Evolutionary conservation across 2,329 filamentous ascomycete species (phyloP), one percentile per base, ranked within the genome.

Genomic region (Zymoseptoria tritici): DNA sequence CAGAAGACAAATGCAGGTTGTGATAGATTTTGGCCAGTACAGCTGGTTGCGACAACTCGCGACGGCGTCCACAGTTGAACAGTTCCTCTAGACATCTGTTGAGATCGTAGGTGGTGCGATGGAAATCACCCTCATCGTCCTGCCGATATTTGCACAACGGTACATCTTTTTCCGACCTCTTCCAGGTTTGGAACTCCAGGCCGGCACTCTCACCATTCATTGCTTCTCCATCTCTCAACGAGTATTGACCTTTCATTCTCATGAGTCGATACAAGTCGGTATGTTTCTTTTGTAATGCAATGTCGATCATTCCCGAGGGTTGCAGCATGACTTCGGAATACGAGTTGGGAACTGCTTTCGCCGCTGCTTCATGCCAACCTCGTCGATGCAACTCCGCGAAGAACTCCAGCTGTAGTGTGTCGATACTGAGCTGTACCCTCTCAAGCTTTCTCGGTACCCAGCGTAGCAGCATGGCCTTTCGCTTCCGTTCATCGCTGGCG

Each of bases 1-100:
- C 77, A 1, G 80, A 72, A 2, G 83, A 85, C 3, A 84, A 76
- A 16, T 90, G 78, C 2, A 94, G 75, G 68, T 90, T 90, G 73
- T 86, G 86, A 60, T 78, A 81, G 19, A 84, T 73, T 57, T 77
- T 76, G 26, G 63, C 68, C 54, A 73, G 60, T 19, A 71, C 62
- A 16, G 66, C 59, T n/a, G 66, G 62, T 64, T 51, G 53, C 19
- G 4, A 52, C 52, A n/a, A n/a, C 6, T 9, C 55, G 52, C 57
- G 19, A 62, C 55, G 9, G 54, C 51, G 11, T 60, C 58, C 53
- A 71, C 68, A 57, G 55, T 42, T 57, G 57, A 73, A 68, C 1
- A 73, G 62, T 4, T 54, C 49, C 50, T 64, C 59, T 0, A 73
- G 60, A 16, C 61, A 51, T 1, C 21, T 13, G 53, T 71, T 72